Conservation (phyloP, 2,329 filamentous ascomycete genomes). For the Xylariales sp. region DNA sequence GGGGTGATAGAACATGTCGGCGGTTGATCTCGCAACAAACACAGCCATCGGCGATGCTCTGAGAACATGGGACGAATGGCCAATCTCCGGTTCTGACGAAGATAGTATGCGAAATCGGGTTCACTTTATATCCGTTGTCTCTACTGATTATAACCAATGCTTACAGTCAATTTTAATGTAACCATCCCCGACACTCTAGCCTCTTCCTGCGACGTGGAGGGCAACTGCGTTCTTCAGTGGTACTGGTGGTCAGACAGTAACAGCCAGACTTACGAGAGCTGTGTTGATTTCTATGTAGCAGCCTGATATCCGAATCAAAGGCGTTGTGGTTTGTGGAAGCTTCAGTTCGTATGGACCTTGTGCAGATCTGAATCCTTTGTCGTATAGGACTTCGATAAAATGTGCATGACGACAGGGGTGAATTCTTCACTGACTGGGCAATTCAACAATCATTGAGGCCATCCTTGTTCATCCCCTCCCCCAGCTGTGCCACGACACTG, state of each 20-base stretch:
- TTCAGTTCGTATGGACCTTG: background rate
- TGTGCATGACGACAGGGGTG: too few species aligned
- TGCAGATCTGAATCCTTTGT: background rate
- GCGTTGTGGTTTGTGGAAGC: background rate
- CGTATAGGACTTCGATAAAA: too few species aligned
- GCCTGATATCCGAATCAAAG: background rate
- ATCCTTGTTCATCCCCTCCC: too few species aligned
- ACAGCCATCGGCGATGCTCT: slow-evolving; percentile 44
- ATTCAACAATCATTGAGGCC: too few species aligned
- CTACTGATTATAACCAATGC: background rate
- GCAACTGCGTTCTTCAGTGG: slow-evolving; percentile 51
- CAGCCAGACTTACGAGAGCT: slow-evolving; percentile 59
- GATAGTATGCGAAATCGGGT: slow-evolving; percentile 34
- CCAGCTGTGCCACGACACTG: too few species aligned
- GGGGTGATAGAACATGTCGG: slow-evolving; percentile 40
- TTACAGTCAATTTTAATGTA: slow-evolving; percentile 44
- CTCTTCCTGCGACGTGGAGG: slow-evolving; percentile 42
- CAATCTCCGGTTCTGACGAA: slow-evolving; percentile 17
- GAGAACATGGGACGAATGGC: slow-evolving; percentile 34
- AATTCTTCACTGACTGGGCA: too few species aligned
- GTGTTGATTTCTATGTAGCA: slow-evolving; percentile 48
- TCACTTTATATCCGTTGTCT: accelerated
- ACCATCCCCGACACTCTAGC: slow-evolving; percentile 46
- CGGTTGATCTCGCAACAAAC: slow-evolving; percentile 42
- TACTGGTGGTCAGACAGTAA: slow-evolving; percentile 53